Evolutionary conservation across 371 early-diverging fungal species (phyloP), one percentile per base, ranked within the genome.

Genomic region (Lichtheimia ramosa): DNA sequence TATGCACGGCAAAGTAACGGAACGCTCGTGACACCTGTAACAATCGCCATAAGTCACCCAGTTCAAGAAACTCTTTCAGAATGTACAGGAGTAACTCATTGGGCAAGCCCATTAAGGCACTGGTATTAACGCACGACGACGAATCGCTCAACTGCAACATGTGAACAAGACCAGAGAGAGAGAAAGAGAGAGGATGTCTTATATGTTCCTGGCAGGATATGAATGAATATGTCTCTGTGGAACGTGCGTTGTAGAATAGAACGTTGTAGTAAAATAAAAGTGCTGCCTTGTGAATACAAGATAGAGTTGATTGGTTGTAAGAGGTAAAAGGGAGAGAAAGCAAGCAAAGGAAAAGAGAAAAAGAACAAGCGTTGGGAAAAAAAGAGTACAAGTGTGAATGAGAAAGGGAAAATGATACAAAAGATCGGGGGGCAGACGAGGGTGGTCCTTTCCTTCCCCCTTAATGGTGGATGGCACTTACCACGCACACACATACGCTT

Each of bases 11-110:
- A 53, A 78, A 61, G 25, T 55, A 52, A 2, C 78, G 70, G 20
- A 74, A 25, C 15, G 62, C 51, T 18, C 65, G 59, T 8, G 58
- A 72, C 16, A 74, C 71, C 27, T 73, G 73, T 51, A 65, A 52
- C 53, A 78, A 48, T 50, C 51, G 40, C 78, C 78, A 78, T 39
- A 78, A 27, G 53, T 78, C 78, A 23, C 46, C 58, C 48, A 78
- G 27, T 23, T 69, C 73, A 48, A 74, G 54, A 41, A 74, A 78
- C 54, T 70, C 51, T 56, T 58, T 59, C 10, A 78, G 51, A 51
- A 71, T 64, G 52, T 78, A 73, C 6, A 74, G 55, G 23, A 78
- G 54, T 21, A 78, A 55, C 58, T 78, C 78, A 56, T 74, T 74
- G 14, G 74, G 78, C 49, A 78, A 54, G 10, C 50, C 59, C 50